Conservation (phyloP, 2,329 filamentous ascomycete species). For the Fusarium sp. region DNA sequence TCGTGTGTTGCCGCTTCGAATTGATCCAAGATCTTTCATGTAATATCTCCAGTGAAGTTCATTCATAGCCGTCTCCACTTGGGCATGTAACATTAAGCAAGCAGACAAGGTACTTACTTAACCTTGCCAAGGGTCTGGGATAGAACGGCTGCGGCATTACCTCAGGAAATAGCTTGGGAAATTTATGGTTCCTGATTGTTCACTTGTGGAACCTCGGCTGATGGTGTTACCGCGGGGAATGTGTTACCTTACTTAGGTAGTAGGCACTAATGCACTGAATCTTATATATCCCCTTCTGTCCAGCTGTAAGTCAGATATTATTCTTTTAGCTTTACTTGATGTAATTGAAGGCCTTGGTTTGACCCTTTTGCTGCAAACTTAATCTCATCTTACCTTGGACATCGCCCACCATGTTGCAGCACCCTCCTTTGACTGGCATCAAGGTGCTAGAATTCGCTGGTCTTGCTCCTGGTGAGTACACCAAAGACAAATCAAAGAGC, state of each 20-base stretch:
- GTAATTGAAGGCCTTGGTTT: not conserved
- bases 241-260: not conserved
- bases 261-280: not conserved
- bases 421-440: slow-evolving; percentile 57
- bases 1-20: not conserved
- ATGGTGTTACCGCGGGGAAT: slow-evolving; percentile 29
- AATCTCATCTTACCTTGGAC: not conserved
- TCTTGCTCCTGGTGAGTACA: slow-evolving; percentile 65
- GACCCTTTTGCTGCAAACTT: not conserved
- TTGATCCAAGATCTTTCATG: not conserved
- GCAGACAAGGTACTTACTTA: too few relatives aligned
- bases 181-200: not conserved
- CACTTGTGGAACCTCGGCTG: slow-evolving; percentile 35
- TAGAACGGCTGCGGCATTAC: not conserved
- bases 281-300: not conserved
- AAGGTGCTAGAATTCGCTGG: slow-evolving; percentile 69
- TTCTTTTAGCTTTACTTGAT: not conserved
- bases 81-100: not conserved
- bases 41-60: not conserved
- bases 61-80: slow-evolving; percentile 6
- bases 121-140: not conserved
- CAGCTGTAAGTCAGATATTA: not conserved
- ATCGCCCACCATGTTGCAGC: slow-evolving; percentile 44
- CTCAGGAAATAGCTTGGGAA: not conserved
- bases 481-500: not conserved